These are phyloP conservation scores for Passalora sequoiae DNA, from an alignment of 2,329 filamentous ascomycete genomes.

Conservation along the genomic window DNA sequence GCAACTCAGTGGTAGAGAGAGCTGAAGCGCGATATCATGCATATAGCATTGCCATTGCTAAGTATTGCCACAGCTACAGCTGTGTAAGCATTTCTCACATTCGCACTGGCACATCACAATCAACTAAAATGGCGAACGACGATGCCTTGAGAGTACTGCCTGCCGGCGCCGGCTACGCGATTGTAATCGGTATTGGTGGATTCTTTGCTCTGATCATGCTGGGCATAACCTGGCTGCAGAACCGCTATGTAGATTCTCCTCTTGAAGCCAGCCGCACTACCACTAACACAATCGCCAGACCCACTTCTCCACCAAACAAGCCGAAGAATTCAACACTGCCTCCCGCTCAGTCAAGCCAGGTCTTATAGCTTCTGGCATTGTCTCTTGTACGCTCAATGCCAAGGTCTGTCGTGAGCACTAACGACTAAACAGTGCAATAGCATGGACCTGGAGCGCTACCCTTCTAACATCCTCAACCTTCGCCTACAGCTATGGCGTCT, in stretches of 20 bases:
- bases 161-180: slow-evolving; percentile 42
- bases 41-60: too few species aligned
- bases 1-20: too few species aligned
- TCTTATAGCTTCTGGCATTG: slow-evolving; percentile 77
- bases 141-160: slow-evolving; percentile 19
- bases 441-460: slow-evolving; percentile 28
- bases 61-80: too few species aligned
- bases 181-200: slow-evolving; percentile 68
- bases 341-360: slow-evolving; percentile 83
- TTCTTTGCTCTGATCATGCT: slow-evolving; percentile 54
- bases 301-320: slow-evolving; percentile 25
- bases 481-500: slow-evolving; percentile 35
- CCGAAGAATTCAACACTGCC: slow-evolving; percentile 83
- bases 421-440: slow-evolving; percentile 40
- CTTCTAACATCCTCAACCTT: neutral
- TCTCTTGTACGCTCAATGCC: slow-evolving; percentile 46
- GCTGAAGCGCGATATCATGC: too few species aligned
- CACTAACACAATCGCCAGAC: slow-evolving; percentile 15
- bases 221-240: slow-evolving; percentile 31
- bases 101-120: too few species aligned
- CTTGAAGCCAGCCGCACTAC: slow-evolving; percentile 26
- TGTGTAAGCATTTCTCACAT: too few species aligned
- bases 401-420: neutral
- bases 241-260: slow-evolving; percentile 62
- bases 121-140: slow-evolving; percentile 7